phyloP scores from a whole-genome alignment of 73 alveolate genomes.

The Durusdinium trenchii region DNA sequence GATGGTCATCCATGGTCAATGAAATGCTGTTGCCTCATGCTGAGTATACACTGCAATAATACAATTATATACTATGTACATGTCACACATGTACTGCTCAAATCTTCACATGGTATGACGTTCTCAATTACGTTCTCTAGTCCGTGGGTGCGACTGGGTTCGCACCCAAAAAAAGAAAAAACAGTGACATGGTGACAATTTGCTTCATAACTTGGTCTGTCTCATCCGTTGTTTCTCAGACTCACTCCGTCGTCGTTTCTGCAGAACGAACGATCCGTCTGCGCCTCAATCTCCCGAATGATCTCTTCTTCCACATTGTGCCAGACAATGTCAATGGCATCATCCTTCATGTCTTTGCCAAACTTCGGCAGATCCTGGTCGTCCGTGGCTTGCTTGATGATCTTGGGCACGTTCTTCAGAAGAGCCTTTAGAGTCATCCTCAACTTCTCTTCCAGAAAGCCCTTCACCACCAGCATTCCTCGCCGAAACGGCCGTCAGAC shows the following conservation, averaged over 20 bases:
- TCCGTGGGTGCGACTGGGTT: background rate
- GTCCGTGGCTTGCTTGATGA: slow-evolving; percentile 44
- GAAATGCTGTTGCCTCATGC: no score
- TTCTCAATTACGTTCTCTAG: background rate
- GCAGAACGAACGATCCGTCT: background rate
- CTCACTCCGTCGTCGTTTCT: background rate
- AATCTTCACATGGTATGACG: no score
- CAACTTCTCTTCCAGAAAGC: no score
- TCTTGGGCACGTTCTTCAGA: no score
- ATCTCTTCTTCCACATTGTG: slow-evolving; percentile 7
- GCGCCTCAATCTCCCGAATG: background rate
- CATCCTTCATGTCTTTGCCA: slow-evolving; percentile 25
- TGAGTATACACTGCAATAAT: no score
- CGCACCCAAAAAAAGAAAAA: background rate
- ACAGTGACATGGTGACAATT: background rate
- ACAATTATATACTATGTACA: no score
- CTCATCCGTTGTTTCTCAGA: background rate
- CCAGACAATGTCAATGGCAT: slow-evolving; percentile 15
- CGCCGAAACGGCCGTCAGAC: no score
- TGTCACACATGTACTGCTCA: no score
- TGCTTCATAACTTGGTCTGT: background rate
- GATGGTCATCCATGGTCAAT: no score
- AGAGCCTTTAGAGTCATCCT: no score
- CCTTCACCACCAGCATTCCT: no score
- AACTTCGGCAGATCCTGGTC: slow-evolving; percentile 5